Evolutionary conservation across 331 rosid species (phyloP), one percentile per base, ranked within the genome.

Genomic region (Quercus lobata): DNA sequence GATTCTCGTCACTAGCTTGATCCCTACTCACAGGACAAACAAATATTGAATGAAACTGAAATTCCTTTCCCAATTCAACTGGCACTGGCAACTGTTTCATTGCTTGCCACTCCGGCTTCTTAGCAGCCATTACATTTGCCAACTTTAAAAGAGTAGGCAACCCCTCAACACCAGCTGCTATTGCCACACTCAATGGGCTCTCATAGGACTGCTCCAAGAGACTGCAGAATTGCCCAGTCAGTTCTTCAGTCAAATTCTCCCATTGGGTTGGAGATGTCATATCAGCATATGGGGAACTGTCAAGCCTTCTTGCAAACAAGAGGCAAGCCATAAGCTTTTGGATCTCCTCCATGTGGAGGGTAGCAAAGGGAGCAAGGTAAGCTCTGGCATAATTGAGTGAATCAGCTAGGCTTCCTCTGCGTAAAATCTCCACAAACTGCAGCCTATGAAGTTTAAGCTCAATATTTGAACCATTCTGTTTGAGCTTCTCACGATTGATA

Each of bases 1-100:
- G 97, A 89, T 93, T 93, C 83, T 91, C 98, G 12, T 91, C 93
- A 49, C 92, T 91, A 30, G 87, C 84, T 85, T 91, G 97, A 52
- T 93, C 98, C 82, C 95, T 85, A 71, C 95, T 91, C 79, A 93
- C 98, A 5, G 97, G 98, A 86, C 98, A 93, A 32, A 91, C 98
- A 78, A 91, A 91, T 72, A 91, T 87, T 0, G 98, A 93, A 83
- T 93, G 98, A 80, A 91, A 93, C 87, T 91, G 95, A 86, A 91
- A 91, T 78, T 91, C 97, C 80, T 89, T 87, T 19, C 93, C 92
- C 88, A 93, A 77, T 61, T 93, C 98, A 60, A 93, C 86, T 2
- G 98, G 93, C 78, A 93, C 97, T 0, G 97, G 95, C 82, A 91
- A 83, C 78, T 93, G 97, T 72, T 86, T 87, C 91, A 91, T 91